These are phyloP conservation scores for Coniochaeta hoffmannii DNA, from an alignment of 2,329 filamentous ascomycete species.

Conservation along the genomic window DNA sequence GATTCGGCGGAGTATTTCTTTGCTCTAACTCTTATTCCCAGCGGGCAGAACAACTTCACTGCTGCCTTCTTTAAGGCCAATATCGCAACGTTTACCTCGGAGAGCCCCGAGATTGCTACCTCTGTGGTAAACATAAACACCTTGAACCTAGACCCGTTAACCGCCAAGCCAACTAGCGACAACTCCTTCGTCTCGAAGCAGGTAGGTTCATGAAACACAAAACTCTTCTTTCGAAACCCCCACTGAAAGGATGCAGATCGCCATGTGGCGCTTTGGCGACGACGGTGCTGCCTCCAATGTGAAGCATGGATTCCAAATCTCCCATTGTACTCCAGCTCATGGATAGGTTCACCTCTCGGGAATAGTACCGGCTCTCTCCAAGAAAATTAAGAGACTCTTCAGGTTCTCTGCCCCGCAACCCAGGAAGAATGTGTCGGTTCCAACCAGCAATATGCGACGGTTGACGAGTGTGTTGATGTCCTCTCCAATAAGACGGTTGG, in stretches of 20 bases:
- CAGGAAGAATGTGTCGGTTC: conserved; percentile 25
- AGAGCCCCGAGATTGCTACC: conserved; percentile 26
- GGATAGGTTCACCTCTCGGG: conserved; percentile 10
- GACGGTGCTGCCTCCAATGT: conserved; percentile 30
- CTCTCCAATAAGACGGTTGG: conserved; percentile 27
- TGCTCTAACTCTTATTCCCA: conserved; percentile 27
- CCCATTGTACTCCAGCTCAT: conserved; percentile 22
- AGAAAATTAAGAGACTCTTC: conserved; percentile 3
- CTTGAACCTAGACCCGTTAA: conserved; percentile 22
- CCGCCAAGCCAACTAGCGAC: conserved; percentile 20
- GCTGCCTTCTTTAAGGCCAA: conserved; percentile 24
- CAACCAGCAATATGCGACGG: conserved; percentile 27
- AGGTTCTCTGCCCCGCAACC: conserved; percentile 23
- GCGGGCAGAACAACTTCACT: conserved; percentile 17
- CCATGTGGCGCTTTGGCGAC: conserved; percentile 39
- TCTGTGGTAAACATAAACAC: conserved; percentile 25
- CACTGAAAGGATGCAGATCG: conserved; percentile 16
- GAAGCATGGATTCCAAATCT: conserved; percentile 36
- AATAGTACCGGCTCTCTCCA: conserved; percentile 18
- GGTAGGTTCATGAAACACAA: conserved; percentile 6
- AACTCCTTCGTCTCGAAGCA: conserved; percentile 26
- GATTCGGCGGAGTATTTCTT: conserved; percentile 38
- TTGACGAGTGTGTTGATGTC: conserved; percentile 22
- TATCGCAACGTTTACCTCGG: conserved; percentile 25
- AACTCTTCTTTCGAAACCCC: background rate